Evolutionary conservation across 2,329 filamentous ascomycete genomes (phyloP).

Genomic region (Curvularia sp.): DNA sequence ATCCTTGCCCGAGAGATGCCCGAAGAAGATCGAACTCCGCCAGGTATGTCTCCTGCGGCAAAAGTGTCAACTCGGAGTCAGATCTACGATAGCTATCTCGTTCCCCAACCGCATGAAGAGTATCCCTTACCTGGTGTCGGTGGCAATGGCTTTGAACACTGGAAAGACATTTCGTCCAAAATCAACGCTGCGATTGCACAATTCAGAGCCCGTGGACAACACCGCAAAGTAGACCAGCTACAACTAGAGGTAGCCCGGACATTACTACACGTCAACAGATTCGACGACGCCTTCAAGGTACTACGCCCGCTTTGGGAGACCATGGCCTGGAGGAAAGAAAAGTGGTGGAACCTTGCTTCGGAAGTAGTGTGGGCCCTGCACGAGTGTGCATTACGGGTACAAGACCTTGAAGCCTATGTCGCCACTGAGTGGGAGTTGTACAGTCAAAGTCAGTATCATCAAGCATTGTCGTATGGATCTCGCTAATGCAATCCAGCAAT

Average conservation of each 20-base stretch:
- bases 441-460: conserved; percentile 36
- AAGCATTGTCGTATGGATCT: too few relatives aligned
- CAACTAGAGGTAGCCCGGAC: conserved; percentile 64
- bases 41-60: conserved; percentile 63
- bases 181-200: conserved; percentile 58
- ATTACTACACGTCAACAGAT: conserved; percentile 59
- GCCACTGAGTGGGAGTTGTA: conserved; percentile 66
- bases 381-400: conserved; percentile 58
- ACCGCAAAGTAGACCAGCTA: conserved; percentile 62
- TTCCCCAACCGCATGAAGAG: conserved; percentile 65
- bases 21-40: conserved; percentile 64
- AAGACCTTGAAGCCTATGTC: conserved; percentile 59
- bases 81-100: conserved; percentile 67
- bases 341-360: conserved; percentile 66
- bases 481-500: conserved; percentile 39
- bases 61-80: conserved; percentile 61
- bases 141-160: conserved; percentile 59
- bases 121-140: conserved; percentile 53
- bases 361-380: conserved; percentile 62
- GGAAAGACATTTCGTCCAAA: conserved; percentile 57
- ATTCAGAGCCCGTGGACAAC: conserved; percentile 62
- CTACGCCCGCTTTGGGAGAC: conserved; percentile 63
- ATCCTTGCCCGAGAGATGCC: conserved; percentile 63
- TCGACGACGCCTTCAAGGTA: conserved; percentile 59
- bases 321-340: conserved; percentile 65